Evolutionary conservation across 2,329 filamentous ascomycete species (phyloP).

Genomic region (Hymenoscyphus albidus): DNA sequence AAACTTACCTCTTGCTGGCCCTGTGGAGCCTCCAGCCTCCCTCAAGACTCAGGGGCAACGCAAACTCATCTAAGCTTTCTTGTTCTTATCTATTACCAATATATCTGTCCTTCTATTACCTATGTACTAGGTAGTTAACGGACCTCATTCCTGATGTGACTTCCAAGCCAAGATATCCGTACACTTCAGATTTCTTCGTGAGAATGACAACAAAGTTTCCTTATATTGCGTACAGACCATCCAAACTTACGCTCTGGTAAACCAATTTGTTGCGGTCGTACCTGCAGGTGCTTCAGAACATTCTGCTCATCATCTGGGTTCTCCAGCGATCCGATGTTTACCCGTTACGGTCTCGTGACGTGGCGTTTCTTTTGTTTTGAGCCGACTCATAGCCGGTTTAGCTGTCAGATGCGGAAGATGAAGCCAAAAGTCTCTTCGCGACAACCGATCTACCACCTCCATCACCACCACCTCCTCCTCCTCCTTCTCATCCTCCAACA

Average conservation of each 20-base stretch:
- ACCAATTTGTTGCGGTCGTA: too few species aligned
- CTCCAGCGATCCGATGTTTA: too few species aligned
- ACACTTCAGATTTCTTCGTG: too few species aligned
- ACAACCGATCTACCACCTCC: not conserved
- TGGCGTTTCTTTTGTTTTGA: not conserved
- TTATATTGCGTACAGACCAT: too few species aligned
- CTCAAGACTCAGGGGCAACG: not conserved
- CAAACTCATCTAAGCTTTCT: not conserved
- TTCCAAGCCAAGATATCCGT: too few species aligned
- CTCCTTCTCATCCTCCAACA: slow-evolving; percentile 9
- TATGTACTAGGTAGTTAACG: not conserved
- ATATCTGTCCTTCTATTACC: not conserved
- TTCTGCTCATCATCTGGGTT: not conserved
- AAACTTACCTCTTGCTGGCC: not conserved
- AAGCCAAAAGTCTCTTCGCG: not conserved
- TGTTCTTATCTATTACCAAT: not conserved
- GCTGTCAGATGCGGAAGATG: not conserved
- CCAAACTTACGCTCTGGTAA: too few species aligned
- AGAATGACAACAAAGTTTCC: too few species aligned
- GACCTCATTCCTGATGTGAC: too few species aligned
- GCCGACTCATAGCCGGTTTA: not conserved
- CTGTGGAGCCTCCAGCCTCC: not conserved
- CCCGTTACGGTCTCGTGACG: not conserved
- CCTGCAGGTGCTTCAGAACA: too few species aligned
- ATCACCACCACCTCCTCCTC: too few species aligned